Base-by-base conservation (phyloP, 371 early-diverging fungal species). In the Mortierella sp. region DNA sequence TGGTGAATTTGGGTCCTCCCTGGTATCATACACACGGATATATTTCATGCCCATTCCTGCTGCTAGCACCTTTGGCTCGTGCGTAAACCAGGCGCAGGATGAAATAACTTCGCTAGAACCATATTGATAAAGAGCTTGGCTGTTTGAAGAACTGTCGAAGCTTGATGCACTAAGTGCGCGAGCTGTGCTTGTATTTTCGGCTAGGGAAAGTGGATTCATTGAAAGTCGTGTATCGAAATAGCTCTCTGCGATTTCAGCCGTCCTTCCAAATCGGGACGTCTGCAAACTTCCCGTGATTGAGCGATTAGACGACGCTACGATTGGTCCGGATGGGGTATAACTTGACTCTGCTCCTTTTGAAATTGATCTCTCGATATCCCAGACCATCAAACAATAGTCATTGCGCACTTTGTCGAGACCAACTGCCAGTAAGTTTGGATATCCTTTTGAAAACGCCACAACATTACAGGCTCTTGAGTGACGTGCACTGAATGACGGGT, bases 41-140 rank as follows among this genome's bases (percentile, higher is more conserved):
- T 87, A 93, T 72, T 93, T 95, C 70, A 84, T 73, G 5, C 90
- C 92, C 92, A 95, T 93, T 22, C 95, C 96, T 12, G 94, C 93
- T 12, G 93, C 90, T 18, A 95, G 78, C 39, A 86, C 80, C 9
- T 84, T 88, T 5, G 89, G 83, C 22, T 78, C 78, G 16, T 78
- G 77, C 47, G 88, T 87, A 16, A 92, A 86, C 96, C 96, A 96
- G 2, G 90, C 87, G 43, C 93, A 92, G 0, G 94, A 93, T 10
- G 90, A 86, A 47, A 94, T 89, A 10, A 89, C 89, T 66, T 96
- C 95, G 11, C 91, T 88, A 5, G 88, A 85, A 0, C 94, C 95
- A 79, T 90, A 94, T 76, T 91, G 93, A 57, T 89, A 85, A 18
- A 93, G 71, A 10, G 93, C 91, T 37, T 66, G 68, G 1, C 47